Evolutionary conservation across 139 green algal genomes (phyloP).

Genomic region (Edaphochlamys debaryana): DNA sequence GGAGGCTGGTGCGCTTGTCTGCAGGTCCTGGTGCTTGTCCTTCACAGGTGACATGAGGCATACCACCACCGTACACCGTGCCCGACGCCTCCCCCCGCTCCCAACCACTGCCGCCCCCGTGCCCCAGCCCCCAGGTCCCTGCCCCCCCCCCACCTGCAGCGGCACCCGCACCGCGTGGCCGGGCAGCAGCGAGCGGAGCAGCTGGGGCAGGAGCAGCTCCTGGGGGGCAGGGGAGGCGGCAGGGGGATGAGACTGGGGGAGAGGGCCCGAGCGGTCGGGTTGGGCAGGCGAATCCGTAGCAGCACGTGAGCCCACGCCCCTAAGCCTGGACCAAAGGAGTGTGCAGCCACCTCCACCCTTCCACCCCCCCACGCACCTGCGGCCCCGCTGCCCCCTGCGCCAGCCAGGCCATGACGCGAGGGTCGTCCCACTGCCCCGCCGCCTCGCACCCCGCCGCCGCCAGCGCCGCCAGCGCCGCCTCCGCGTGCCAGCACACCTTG

Average conservation of each 20-base stretch:
- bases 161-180: slow-evolving; percentile 33
- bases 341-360: too few relatives aligned
- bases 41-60: too few relatives aligned
- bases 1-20: too few relatives aligned
- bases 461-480: slow-evolving; percentile 32
- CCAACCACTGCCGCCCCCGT: too few relatives aligned
- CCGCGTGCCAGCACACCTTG: slow-evolving; percentile 36
- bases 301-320: too few relatives aligned
- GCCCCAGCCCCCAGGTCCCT: too few relatives aligned
- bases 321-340: too few relatives aligned
- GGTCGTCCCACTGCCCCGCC: slow-evolving; percentile 34
- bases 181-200: slow-evolving; percentile 19
- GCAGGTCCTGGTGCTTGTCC: too few relatives aligned
- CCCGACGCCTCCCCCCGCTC: too few relatives aligned
- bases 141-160: too few relatives aligned
- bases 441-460: slow-evolving; percentile 6
- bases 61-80: too few relatives aligned
- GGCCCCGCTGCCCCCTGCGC: not conserved
- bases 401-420: slow-evolving; percentile 15
- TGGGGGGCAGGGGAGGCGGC: not conserved
- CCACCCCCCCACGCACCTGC: not conserved
- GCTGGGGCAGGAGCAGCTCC: slow-evolving; percentile 2
- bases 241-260: not conserved
- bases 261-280: not conserved
- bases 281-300: too few relatives aligned